phyloP scores from a whole-genome alignment of 2,329 filamentous ascomycete genomes.

The Verruconis gallopava region DNA sequence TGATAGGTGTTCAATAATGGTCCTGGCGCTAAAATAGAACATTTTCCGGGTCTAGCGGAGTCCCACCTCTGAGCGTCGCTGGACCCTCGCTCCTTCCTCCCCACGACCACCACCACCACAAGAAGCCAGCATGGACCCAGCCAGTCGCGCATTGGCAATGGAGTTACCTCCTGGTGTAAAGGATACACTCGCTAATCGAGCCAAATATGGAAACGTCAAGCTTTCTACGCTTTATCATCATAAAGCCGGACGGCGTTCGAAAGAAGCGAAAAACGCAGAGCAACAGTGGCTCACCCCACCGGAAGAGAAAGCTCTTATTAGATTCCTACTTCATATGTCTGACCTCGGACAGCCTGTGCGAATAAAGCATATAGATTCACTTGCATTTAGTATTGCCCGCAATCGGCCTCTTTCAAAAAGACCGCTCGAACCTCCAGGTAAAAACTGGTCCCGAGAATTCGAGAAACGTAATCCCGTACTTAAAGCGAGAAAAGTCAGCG shows the following conservation, averaged over 20 bases:
- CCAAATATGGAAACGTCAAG: conserved; percentile 10
- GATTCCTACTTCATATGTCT: conserved; percentile 11
- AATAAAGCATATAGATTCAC: conserved; percentile 13
- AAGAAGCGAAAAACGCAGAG: not conserved
- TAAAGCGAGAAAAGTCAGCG: conserved; percentile 12
- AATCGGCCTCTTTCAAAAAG: conserved; percentile 4
- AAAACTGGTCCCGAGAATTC: conserved; percentile 15
- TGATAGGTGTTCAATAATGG: no score
- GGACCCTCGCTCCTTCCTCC: no score
- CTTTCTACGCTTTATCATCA: conserved; percentile 14
- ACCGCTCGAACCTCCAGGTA: conserved; percentile 7
- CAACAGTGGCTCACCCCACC: conserved; percentile 7
- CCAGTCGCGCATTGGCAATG: conserved; percentile 11
- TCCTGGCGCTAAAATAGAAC: no score
- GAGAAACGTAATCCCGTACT: conserved; percentile 13
- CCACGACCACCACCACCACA: conserved; percentile 2
- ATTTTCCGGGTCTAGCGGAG: no score
- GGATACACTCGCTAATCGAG: conserved; percentile 8
- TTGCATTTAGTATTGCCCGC: conserved; percentile 3
- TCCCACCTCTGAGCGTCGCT: no score
- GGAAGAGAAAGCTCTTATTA: conserved; percentile 11
- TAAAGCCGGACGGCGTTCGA: conserved; percentile 11
- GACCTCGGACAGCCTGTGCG: conserved; percentile 12
- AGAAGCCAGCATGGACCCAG: conserved; percentile 10
- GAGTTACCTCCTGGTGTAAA: conserved; percentile 7